These are phyloP conservation scores for Zygnema circumcarinatum DNA, from an alignment of 139 green algal genomes.

Conservation along the genomic window DNA sequence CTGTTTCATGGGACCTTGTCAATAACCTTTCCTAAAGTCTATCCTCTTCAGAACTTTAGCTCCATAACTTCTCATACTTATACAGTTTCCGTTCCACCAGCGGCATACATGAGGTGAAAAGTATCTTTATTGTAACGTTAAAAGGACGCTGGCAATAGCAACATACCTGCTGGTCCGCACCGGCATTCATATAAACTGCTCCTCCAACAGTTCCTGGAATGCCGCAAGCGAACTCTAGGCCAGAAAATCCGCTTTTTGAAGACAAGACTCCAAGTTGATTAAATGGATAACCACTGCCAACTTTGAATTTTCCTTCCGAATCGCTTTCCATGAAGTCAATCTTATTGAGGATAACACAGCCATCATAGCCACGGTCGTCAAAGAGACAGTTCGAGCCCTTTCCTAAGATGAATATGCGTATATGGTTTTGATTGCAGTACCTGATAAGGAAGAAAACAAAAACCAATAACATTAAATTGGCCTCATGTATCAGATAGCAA, in stretches of 20 bases:
- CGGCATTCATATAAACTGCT: constrained; percentile 70
- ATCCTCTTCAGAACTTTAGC: no score
- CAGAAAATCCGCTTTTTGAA: constrained; percentile 32
- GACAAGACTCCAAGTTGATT: constrained; percentile 59
- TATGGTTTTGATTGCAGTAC: constrained; percentile 47
- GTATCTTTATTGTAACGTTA: no score
- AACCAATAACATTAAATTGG: no score
- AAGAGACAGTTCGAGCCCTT: constrained; percentile 68
- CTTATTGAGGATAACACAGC: constrained; percentile 65
- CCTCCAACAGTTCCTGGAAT: constrained; percentile 70
- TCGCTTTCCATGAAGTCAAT: constrained; percentile 47
- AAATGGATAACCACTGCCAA: constrained; percentile 60
- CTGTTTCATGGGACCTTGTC: no score
- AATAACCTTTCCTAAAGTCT: no score
- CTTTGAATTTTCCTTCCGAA: constrained; percentile 40
- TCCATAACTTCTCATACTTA: no score
- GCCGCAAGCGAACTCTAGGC: constrained; percentile 66
- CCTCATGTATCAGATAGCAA: neutral
- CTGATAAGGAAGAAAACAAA: constrained; percentile 44
- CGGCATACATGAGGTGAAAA: no score
- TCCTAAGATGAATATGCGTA: constrained; percentile 52
- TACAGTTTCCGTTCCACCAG: no score
- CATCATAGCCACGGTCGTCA: constrained; percentile 65
- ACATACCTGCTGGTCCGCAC: constrained; percentile 55
- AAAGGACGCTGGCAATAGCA: no score